Base-by-base conservation (phyloP, 306 rosid species). In the Glycyrrhiza uralensis region DNA sequence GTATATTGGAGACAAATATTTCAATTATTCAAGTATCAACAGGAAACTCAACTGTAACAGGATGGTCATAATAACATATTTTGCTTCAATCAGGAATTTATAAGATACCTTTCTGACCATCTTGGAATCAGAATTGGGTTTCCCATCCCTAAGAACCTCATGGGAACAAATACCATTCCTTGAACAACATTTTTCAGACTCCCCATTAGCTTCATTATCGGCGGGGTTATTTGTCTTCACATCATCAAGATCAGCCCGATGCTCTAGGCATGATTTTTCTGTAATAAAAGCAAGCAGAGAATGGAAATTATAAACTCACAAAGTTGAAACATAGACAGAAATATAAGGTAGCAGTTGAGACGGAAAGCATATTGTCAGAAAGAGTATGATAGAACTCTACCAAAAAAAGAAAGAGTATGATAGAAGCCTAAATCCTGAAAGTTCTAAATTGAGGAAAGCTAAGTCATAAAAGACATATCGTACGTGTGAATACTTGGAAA, bases 121-220 rank as follows among this genome's bases (percentile, higher is more conserved):
- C 77, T 81, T 88, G 67, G 92, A 81, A 86, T 72, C 72, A 51
- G 88, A 85, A 84, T 67, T 58, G 22, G 85, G 62, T 58, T 64
- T 83, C 66, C 96, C 87, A 72, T 94, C 85, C 71, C 67, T 90
- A 45, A 94, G 97, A 79, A 91, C 90, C 73, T 91, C 97, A 75
- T 94, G 91, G 66, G 98, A 91, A 81, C 87, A 91, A 80, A 93
- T 91, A 64, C 98, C 97, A 74, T 89, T 85, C 50, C 67, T 82
- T 52, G 88, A 90, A 82, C 95, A 87, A 80, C 88, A 89, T 38
- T 41, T 66, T 73, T 82, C 87, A 69, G 79, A 54, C 50, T 44
- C 38, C 28, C 76, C 83, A 23, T 77, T 79, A 67, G 88, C 70
- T 60, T 23, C 57, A 62, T 58, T 55, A 5, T 35, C 65, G 81